A percentile compares a stretch with the other conserved stretches of the same genome.
These are phyloP conservation scores for Acanthamoeba lenticulata DNA, from an alignment of 208 protist species.

Conservation along the genomic window DNA sequence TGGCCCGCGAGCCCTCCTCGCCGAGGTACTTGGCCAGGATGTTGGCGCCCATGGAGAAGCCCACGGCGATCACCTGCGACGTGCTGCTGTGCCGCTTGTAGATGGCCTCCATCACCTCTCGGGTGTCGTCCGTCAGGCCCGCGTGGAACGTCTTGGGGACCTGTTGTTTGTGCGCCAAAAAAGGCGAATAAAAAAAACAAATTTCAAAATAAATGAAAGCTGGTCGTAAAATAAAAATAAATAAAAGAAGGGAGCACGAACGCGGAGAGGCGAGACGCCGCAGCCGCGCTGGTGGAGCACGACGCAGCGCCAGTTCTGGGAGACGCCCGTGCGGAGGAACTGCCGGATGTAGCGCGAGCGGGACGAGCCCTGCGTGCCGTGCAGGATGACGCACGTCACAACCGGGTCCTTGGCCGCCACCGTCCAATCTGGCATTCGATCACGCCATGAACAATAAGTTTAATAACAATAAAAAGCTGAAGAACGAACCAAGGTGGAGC, in stretches of 20 bases:
- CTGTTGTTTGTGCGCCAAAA: background rate
- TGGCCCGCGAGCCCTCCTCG: conserved; percentile 7
- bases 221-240: too few species aligned
- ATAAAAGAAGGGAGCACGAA: background rate
- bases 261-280: background rate
- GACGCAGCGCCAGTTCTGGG: conserved; percentile 19
- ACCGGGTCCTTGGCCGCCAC: background rate
- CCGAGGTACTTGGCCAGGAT: conserved; percentile 43
- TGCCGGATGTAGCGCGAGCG: conserved; percentile 41
- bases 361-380: background rate
- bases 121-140: conserved; percentile 14
- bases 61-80: conserved; percentile 25
- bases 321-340: background rate
- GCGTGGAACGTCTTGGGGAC: conserved; percentile 11
- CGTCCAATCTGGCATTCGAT: background rate
- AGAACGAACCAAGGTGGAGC: background rate
- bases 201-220: background rate
- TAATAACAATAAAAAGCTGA: background rate
- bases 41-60: conserved; percentile 48
- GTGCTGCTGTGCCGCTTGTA: background rate
- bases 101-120: background rate
- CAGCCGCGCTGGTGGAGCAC: conserved; percentile 42
- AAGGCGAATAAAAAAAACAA: background rate
- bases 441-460: background rate
- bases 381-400: conserved; percentile 5